Base-by-base conservation (phyloP, 768 basidiomycete genomes). In the Udeniomyces megalosporus region DNA sequence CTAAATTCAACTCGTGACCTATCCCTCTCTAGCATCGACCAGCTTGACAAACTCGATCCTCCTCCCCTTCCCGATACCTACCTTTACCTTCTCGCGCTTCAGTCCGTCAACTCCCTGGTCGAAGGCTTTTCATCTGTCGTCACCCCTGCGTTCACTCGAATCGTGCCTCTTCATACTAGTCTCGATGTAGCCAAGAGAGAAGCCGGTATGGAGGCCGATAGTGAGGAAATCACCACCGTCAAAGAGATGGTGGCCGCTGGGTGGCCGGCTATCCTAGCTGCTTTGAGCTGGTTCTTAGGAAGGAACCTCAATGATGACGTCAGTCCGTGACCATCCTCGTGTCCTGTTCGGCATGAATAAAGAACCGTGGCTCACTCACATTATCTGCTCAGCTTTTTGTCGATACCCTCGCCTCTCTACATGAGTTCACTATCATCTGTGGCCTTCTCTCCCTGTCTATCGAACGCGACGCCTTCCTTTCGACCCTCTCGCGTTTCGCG, bases 41-140 rank as follows among this genome's bases (percentile, higher is more conserved):
- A 97, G 72, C 81, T 96, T 14, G 93, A 99, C 76, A 99, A 99
- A 73, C 86, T 89, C 0, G 95, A 99, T 68, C 82, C 91, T 0
- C 95, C 95, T 0, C 78, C 82, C 0, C 91, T 96, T 58, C 93
- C 95, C 0, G 95, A 99, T 62, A 79, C 86, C 3, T 96, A 99
- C 71, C 80, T 93, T 66, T 93, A 92, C 70, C 84, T 99, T 8
- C 80, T 99, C 1, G 88, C 83, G 0, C 80, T 95, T 0, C 91
- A 96, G 68, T 91, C 86, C 69, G 78, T 96, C 10, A 80, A 85
- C 31, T 83, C 87, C 0, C 75, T 99, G 2, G 88, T 85, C 64
- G 88, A 91, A 68, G 91, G 90, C 1, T 83, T 92, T 57, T 82
- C 84, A 0, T 76, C 81, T 0, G 85, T 82, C 71, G 80, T 82